Conservation (phyloP, 768 basidiomycete genomes). For the Russula emetica region DNA sequence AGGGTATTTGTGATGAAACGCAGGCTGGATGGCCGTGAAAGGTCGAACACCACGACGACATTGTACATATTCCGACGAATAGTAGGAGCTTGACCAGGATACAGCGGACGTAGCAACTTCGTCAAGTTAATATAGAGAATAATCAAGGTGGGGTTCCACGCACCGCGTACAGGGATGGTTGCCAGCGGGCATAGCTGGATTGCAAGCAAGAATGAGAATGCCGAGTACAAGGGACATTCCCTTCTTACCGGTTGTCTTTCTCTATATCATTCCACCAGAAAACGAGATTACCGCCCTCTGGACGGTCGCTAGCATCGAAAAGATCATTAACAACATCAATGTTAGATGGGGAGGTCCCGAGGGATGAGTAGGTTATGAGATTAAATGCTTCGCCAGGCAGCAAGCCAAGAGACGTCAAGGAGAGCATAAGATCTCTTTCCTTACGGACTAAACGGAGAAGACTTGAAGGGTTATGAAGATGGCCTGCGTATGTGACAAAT, state of each 20-base stretch:
- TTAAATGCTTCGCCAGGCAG: slow-evolving; percentile 62
- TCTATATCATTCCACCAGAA: slow-evolving; percentile 91
- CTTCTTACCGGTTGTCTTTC: slow-evolving; percentile 63
- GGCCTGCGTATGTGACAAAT: background rate
- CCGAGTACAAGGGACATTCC: slow-evolving; percentile 14
- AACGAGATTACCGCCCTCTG: slow-evolving; percentile 70
- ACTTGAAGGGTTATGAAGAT: slow-evolving; percentile 33
- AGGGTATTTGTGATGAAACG: slow-evolving; percentile 62
- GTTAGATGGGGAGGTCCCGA: slow-evolving; percentile 50
- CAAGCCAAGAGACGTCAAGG: slow-evolving; percentile 60
- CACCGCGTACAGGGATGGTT: slow-evolving; percentile 48
- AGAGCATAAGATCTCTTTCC: slow-evolving; percentile 60
- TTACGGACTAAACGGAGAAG: slow-evolving; percentile 67
- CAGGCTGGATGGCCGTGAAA: slow-evolving; percentile 58
- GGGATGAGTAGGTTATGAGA: slow-evolving; percentile 59
- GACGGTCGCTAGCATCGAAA: slow-evolving; percentile 87
- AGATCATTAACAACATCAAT: slow-evolving; percentile 58
- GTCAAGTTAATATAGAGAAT: slow-evolving; percentile 25
- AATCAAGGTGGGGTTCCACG: background rate
- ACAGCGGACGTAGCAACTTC: slow-evolving; percentile 72
- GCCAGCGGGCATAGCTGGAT: slow-evolving; percentile 50
- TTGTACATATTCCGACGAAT: slow-evolving; percentile 80
- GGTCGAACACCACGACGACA: slow-evolving; percentile 73
- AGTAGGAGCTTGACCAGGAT: slow-evolving; percentile 74
- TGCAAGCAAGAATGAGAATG: background rate